phyloP scores from a whole-genome alignment of 345 rosid species.

The Eucalyptus polybractea region DNA sequence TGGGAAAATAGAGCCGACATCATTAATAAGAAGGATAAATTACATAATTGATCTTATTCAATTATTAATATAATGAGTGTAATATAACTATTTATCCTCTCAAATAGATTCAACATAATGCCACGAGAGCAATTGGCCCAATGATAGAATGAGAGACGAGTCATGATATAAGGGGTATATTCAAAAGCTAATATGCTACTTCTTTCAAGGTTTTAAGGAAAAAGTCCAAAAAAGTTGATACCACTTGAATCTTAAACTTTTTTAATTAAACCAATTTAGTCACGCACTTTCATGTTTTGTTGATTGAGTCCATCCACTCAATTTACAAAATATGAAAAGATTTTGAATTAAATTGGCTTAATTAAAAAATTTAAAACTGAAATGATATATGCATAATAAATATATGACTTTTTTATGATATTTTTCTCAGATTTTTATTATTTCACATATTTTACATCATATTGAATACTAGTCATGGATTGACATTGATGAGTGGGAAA shows the following conservation, averaged over 20 bases:
- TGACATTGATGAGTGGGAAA: neutral
- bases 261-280: no score
- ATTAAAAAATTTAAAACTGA: no score
- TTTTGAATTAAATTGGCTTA: no score
- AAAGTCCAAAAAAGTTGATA: no score
- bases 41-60: neutral
- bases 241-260: rapidly evolving
- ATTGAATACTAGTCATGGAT: neutral
- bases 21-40: neutral
- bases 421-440: neutral
- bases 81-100: no score
- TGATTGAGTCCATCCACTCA: no score
- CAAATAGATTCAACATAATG: neutral
- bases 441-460: neutral
- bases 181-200: no score
- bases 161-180: no score
- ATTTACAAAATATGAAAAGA: no score
- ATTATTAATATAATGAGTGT: neutral
- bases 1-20: neutral
- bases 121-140: neutral
- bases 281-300: rapidly evolving
- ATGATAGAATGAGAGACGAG: no score
- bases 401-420: neutral
- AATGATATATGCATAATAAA: no score
- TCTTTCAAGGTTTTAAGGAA: no score